These are phyloP conservation scores for Abrus precatorius DNA, from an alignment of 306 rosid genomes.

Conservation along the genomic window DNA sequence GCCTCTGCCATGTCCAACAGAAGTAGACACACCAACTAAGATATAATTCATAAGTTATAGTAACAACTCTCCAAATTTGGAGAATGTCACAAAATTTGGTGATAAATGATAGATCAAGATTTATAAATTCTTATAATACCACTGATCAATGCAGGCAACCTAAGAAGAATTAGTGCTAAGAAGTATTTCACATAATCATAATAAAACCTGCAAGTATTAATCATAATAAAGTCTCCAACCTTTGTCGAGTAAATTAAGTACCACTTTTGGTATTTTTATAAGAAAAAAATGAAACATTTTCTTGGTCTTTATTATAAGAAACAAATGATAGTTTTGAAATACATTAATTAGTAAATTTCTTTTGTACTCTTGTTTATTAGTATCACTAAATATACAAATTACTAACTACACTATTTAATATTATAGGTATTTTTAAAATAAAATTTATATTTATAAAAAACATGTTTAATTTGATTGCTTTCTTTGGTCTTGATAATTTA, in stretches of 20 bases:
- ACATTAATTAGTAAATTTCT: too few species aligned
- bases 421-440: too few species aligned
- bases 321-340: too few species aligned
- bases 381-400: too few species aligned
- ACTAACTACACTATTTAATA: too few species aligned
- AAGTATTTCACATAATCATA: conserved; percentile 57
- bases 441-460: too few species aligned
- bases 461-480: too few species aligned
- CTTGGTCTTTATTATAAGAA: too few species aligned
- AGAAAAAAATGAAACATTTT: too few species aligned
- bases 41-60: conserved; percentile 66
- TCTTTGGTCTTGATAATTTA: too few species aligned
- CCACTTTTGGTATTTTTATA: too few species aligned
- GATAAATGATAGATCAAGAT: conserved; percentile 56
- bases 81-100: conserved; percentile 58
- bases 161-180: conserved; percentile 61
- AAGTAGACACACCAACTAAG: conserved; percentile 58
- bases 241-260: conserved; percentile 32
- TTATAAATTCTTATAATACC: conserved; percentile 55
- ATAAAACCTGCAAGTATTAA: conserved; percentile 62
- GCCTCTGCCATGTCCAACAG: conserved; percentile 52
- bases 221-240: conserved; percentile 21
- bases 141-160: conserved; percentile 59
- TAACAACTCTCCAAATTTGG: conserved; percentile 54
- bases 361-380: too few species aligned